These are phyloP conservation scores for Musa beccarii DNA, from an alignment of 176 grass and related monocot species.

Conservation along the genomic window DNA sequence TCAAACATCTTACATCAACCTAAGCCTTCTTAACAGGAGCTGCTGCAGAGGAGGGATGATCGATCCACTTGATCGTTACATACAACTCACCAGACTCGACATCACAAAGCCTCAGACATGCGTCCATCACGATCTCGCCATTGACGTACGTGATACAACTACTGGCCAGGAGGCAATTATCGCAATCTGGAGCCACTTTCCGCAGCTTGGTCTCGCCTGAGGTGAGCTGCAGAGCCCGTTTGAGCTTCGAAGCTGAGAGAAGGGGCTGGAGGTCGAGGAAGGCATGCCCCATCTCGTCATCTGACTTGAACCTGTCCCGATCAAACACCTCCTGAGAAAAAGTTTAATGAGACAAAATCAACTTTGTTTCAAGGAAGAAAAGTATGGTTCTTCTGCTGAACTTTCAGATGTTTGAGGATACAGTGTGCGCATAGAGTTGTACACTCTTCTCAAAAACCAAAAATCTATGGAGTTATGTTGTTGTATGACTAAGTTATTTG, in stretches of 20 bases:
- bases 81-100: constrained; percentile 70
- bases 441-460: too few species aligned
- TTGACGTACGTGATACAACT: constrained; percentile 45
- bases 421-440: background rate
- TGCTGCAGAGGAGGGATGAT: background rate
- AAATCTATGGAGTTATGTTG: too few species aligned
- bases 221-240: constrained; percentile 45
- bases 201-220: constrained; percentile 47
- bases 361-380: background rate
- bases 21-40: too few species aligned
- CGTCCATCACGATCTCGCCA: constrained; percentile 44
- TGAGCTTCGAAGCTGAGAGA: constrained; percentile 48
- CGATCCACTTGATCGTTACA: constrained; percentile 57
- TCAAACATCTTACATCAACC: too few species aligned
- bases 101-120: constrained; percentile 43
- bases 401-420: background rate
- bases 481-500: too few species aligned
- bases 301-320: constrained; percentile 70
- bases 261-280: constrained; percentile 65
- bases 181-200: constrained; percentile 43
- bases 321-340: constrained; percentile 65
- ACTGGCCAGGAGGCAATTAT: constrained; percentile 60
- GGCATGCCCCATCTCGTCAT: constrained; percentile 71
- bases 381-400: background rate
- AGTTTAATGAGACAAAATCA: background rate